Conservation (phyloP, 345 rosid genomes). For the Excoecaria agallocha region DNA sequence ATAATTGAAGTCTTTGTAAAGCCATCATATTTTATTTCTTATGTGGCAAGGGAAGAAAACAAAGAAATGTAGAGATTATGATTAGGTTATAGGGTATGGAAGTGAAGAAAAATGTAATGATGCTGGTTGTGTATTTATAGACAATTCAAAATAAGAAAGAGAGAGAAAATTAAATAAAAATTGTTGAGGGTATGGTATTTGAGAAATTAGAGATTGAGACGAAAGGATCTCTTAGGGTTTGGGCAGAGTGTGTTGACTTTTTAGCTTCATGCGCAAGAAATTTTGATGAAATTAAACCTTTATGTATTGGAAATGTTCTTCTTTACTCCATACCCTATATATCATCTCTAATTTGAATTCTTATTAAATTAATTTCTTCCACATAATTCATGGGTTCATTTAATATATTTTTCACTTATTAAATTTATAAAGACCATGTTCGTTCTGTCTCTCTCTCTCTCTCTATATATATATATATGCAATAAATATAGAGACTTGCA, state of each 20-base stretch:
- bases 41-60: background rate
- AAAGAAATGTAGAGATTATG: background rate
- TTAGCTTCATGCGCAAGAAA: background rate
- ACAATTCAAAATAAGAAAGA: background rate
- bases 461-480: too few relatives aligned
- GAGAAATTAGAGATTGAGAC: conserved; percentile 33
- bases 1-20: background rate
- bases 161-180: background rate
- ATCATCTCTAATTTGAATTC: background rate
- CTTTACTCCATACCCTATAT: conserved; percentile 6
- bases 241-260: conserved; percentile 3
- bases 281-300: background rate
- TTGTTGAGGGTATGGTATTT: conserved; percentile 27
- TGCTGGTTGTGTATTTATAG: conserved; percentile 37
- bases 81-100: conserved; percentile 14
- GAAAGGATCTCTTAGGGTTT: conserved; percentile 30
- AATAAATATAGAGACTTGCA: too few relatives aligned
- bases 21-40: conserved; percentile 24
- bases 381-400: background rate
- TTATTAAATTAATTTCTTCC: background rate
- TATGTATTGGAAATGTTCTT: conserved; percentile 2
- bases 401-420: background rate
- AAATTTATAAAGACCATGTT: too few relatives aligned
- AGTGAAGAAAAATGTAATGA: conserved; percentile 13
- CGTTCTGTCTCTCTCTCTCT: too few relatives aligned